These are phyloP conservation scores for Collariella sp. DNA, from an alignment of 495 filamentous ascomycete species.

Conservation along the genomic window DNA sequence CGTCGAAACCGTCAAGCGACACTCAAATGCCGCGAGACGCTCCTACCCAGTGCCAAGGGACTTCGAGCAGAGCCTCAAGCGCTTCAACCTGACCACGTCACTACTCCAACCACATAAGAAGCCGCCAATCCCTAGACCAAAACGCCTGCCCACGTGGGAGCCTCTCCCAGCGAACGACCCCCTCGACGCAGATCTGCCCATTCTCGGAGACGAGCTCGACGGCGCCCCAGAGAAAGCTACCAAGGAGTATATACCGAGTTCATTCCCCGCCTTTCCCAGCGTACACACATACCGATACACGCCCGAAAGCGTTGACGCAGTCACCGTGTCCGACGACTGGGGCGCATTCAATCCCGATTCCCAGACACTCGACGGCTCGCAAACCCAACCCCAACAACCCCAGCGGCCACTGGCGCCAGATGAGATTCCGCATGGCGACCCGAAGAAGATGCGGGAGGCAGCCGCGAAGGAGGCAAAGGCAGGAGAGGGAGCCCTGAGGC, in stretches of 20 bases:
- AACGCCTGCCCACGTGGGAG: slow-evolving; percentile 24
- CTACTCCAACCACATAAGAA: slow-evolving; percentile 35
- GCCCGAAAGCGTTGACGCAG: slow-evolving; percentile 24
- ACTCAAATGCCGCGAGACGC: slow-evolving; percentile 31
- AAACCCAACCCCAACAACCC: slow-evolving; percentile 4
- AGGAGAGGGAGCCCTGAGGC: slow-evolving; percentile 36
- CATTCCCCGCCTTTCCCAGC: slow-evolving; percentile 39
- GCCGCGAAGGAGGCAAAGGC: slow-evolving; percentile 40
- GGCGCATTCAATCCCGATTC: slow-evolving; percentile 13
- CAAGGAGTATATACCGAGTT: slow-evolving; percentile 34
- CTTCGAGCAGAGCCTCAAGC: slow-evolving; percentile 31
- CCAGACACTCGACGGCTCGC: slow-evolving; percentile 8
- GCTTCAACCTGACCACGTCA: slow-evolving; percentile 28
- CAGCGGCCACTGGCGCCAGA: slow-evolving; percentile 24
- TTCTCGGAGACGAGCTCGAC: slow-evolving; percentile 34
- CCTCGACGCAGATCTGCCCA: slow-evolving; percentile 30
- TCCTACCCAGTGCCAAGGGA: slow-evolving; percentile 30
- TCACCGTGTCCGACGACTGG: slow-evolving; percentile 22
- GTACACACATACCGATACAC: slow-evolving; percentile 42
- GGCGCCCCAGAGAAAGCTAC: slow-evolving; percentile 35
- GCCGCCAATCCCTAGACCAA: slow-evolving; percentile 28
- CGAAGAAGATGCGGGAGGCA: slow-evolving; percentile 35
- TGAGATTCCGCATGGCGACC: slow-evolving; percentile 27
- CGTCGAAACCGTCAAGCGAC: slow-evolving; percentile 23
- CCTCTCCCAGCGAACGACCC: slow-evolving; percentile 23